Percentiles rank a stretch among this genome's conserved stretches.
Evolutionary conservation across 164 flowering plant genomes (phyloP).

Genomic region (Paratinospora sagittata): DNA sequence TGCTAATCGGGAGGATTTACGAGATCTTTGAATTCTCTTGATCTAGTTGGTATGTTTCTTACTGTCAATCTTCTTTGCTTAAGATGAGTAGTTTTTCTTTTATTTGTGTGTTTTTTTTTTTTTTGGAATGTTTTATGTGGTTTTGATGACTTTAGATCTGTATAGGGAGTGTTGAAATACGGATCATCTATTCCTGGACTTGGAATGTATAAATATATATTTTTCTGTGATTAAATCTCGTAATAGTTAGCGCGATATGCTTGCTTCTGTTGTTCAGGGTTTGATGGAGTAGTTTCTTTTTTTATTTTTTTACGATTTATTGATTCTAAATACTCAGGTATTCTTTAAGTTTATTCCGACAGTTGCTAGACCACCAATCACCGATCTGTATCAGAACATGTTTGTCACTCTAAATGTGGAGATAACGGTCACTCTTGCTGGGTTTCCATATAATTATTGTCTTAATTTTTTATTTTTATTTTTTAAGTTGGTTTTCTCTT

Average conservation of each 20-base stretch:
- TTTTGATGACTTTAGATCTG: no score
- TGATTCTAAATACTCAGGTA: background rate
- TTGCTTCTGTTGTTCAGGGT: background rate
- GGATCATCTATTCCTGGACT: background rate
- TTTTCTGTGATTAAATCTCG: background rate
- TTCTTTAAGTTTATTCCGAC: background rate
- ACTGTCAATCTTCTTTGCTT: background rate
- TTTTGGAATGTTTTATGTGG: no score
- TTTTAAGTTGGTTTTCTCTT: no score
- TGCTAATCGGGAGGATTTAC: background rate
- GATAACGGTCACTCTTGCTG: background rate
- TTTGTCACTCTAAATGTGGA: background rate
- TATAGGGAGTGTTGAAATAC: background rate
- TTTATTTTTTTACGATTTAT: background rate
- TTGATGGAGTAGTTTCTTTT: no score
- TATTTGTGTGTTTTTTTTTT: background rate
- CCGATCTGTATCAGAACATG: background rate
- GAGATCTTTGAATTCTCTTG: background rate
- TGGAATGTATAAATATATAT: no score
- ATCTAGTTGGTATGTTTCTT: slow-evolving; percentile 6
- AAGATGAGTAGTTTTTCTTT: background rate
- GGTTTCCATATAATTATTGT: no score
- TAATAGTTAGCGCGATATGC: background rate
- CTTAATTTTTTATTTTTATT: no score
- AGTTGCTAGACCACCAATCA: no score